These are phyloP conservation scores for Suillus hirtellus DNA, from an alignment of 768 basidiomycete species.

Conservation along the genomic window DNA sequence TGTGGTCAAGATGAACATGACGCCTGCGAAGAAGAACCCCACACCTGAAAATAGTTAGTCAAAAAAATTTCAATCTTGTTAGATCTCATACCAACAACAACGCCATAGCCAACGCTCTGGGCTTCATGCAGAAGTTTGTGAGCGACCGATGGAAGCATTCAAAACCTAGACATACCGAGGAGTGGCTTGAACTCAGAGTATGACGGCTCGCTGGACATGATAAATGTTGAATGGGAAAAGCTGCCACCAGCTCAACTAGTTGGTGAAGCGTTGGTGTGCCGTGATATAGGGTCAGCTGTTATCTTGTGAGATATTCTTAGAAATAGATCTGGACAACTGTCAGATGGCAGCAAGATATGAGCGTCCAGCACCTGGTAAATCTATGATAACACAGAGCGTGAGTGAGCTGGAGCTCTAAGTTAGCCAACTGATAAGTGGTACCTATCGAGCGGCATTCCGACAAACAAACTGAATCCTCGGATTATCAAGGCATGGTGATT, in stretches of 20 bases:
- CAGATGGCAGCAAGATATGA: background rate
- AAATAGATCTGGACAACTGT: background rate
- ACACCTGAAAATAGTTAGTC: conserved; percentile 34
- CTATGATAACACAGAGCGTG: background rate
- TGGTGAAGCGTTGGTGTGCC: background rate
- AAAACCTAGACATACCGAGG: conserved; percentile 28
- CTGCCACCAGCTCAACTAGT: background rate
- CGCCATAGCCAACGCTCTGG: conserved; percentile 50
- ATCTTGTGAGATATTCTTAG: background rate
- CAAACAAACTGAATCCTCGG: background rate
- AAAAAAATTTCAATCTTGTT: background rate
- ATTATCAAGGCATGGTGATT: background rate
- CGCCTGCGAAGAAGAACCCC: conserved; percentile 49
- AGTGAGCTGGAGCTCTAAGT: background rate
- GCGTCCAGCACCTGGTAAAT: background rate
- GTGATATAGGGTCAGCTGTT: background rate
- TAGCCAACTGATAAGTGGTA: background rate
- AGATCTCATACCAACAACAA: conserved; percentile 42
- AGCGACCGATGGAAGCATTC: background rate
- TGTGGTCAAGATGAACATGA: conserved; percentile 47
- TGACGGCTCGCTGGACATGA: conserved; percentile 18
- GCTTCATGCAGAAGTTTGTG: conserved; percentile 23
- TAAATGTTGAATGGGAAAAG: background rate
- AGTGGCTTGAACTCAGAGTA: conserved; percentile 43
- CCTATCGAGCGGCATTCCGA: background rate